Evolutionary conservation across 2,329 filamentous ascomycete genomes (phyloP).

Genomic region (Fusarium gaditjirri): DNA sequence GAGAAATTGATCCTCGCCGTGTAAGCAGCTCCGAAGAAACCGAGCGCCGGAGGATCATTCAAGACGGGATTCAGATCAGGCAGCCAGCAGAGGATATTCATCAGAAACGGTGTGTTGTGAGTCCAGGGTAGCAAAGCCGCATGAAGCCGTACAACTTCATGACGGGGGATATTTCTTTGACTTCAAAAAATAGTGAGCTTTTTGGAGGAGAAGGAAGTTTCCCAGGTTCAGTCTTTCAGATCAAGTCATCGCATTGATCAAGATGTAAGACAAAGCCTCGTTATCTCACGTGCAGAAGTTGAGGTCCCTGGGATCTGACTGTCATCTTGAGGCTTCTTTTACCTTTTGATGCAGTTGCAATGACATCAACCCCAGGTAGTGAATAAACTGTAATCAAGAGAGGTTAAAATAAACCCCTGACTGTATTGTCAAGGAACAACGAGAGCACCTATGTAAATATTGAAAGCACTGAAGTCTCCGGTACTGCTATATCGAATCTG

Average conservation of each 20-base stretch:
- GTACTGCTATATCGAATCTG: not conserved
- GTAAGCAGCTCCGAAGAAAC: not conserved
- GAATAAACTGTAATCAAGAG: slow-evolving; percentile 68
- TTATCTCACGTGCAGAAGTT: slow-evolving; percentile 62
- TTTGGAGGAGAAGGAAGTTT: slow-evolving; percentile 53
- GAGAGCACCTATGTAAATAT: slow-evolving; percentile 56
- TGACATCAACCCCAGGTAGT: slow-evolving; percentile 65
- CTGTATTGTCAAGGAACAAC: slow-evolving; percentile 68
- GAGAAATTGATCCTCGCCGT: not conserved
- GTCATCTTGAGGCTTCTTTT: slow-evolving; percentile 70
- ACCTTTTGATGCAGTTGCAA: slow-evolving; percentile 71
- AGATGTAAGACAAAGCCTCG: not conserved
- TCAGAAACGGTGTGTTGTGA: not conserved
- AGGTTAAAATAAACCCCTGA: slow-evolving; percentile 74
- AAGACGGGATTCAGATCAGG: not conserved
- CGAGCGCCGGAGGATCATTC: no score
- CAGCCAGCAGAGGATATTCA: no score
- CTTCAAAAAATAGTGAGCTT: slow-evolving; percentile 59
- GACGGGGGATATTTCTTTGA: slow-evolving; percentile 28
- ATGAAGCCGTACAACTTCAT: not conserved
- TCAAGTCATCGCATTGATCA: not conserved
- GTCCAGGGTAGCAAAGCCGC: not conserved
- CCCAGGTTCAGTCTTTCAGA: slow-evolving; percentile 62
- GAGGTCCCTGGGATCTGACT: slow-evolving; percentile 75
- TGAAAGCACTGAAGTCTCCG: not conserved